Evolutionary conservation across 179 eudicot genomes (phyloP).

Genomic region (Carnegiea gigantea): DNA sequence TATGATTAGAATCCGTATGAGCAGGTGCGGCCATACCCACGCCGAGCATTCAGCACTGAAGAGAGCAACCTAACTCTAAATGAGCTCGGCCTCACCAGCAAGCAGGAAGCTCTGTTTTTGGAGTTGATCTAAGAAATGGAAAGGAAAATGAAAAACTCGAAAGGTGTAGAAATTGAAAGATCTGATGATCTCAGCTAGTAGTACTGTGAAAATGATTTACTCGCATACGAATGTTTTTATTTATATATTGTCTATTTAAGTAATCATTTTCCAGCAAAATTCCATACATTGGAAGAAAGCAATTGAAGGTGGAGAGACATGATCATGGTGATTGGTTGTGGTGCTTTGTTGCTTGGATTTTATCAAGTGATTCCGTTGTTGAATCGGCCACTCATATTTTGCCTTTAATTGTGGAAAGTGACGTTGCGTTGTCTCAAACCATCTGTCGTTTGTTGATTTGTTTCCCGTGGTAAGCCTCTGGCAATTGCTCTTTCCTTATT

Average conservation of each 20-base stretch:
- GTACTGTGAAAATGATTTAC: conserved; percentile 10
- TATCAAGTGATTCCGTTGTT: conserved; percentile 13
- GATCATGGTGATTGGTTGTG: conserved; percentile 23
- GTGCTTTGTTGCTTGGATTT: conserved; percentile 2
- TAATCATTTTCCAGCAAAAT: conserved; percentile 8
- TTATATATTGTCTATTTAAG: conserved; percentile 12
- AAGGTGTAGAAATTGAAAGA: conserved; percentile 22
- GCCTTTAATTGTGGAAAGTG: background rate
- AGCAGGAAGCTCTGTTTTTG: conserved; percentile 90
- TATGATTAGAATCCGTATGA: background rate
- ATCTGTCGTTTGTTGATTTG: background rate
- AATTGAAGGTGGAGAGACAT: conserved; percentile 21
- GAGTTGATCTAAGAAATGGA: conserved; percentile 48
- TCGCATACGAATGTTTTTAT: conserved; percentile 22
- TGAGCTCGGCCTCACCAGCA: conserved; percentile 86
- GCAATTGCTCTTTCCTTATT: too few relatives aligned
- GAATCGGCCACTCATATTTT: background rate
- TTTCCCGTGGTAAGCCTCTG: background rate
- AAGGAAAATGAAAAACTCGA: background rate
- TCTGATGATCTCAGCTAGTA: conserved; percentile 13
- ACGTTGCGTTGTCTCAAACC: too few relatives aligned
- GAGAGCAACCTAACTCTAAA: conserved; percentile 56
- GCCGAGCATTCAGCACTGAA: conserved; percentile 73
- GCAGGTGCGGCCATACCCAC: conserved; percentile 95
- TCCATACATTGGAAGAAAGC: conserved; percentile 16